Percentiles rank a stretch among this genome's conserved stretches.
phyloP scores from a whole-genome alignment of 176 grass and related monocot species.

The Aegilops longissima region DNA sequence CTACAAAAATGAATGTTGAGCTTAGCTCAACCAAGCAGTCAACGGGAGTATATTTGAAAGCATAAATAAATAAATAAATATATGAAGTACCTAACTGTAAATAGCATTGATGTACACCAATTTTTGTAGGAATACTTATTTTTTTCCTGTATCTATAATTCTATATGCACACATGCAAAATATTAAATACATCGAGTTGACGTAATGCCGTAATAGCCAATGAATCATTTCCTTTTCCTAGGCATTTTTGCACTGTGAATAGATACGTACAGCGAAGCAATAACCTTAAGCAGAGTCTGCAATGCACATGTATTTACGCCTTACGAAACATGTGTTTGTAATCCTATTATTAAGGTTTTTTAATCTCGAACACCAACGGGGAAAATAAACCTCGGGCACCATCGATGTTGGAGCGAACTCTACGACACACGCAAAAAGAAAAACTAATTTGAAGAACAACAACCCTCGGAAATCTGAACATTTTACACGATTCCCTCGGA shows the following conservation, averaged over 20 bases:
- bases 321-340: not conserved
- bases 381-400: not conserved
- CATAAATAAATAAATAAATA: too few species aligned
- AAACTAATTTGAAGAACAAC: too few species aligned
- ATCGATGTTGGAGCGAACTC: not conserved
- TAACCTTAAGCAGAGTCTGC: not conserved
- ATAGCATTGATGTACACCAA: not conserved
- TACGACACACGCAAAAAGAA: not conserved
- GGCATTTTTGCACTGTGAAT: not conserved
- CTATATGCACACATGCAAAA: not conserved
- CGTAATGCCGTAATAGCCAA: not conserved
- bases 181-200: not conserved
- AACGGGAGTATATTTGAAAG: not conserved
- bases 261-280: not conserved
- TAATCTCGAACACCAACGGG: not conserved
- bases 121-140: not conserved
- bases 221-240: not conserved
- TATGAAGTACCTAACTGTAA: not conserved
- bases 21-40: not conserved
- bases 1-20: not conserved
- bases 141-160: not conserved
- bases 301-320: too few species aligned
- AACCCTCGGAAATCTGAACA: not conserved
- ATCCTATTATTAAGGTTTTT: too few species aligned
- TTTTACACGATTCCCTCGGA: conserved; percentile 1